Base-by-base conservation (phyloP, 106 monocot species). In the Platanthera guangdongensis region DNA sequence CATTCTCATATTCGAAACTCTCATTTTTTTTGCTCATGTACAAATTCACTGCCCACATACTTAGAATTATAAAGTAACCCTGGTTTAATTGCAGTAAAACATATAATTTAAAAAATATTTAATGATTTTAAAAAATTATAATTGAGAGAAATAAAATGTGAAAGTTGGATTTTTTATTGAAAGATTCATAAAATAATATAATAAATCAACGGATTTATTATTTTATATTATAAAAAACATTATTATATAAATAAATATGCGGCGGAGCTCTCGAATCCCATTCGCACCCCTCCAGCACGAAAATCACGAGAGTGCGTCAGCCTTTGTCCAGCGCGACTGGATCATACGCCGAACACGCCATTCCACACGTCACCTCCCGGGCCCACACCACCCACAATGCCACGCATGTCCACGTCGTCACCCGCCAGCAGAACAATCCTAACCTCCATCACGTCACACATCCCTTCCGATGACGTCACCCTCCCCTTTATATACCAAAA, bases 331-430 rank as follows among this genome's bases (percentile, higher is more conserved):
- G 14, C 53, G 12, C 14, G 53, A 9, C 39, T 2, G 67, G 10
- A 67, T 67, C 67, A 12, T 67, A 30, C 9, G 12, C 67, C 67
- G 22, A 11, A 55, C 55, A 14, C 55, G 4, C 10, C 55, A 67
- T 5, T 71, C 70, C 3, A 50, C 22, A 51, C 72, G 72, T 72
- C 72, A 72, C 10, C 19, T 2, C 19, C 14, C 14, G 45, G 72
- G 72, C 49, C 51, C 51, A 72, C 72, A 2, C 9, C 7, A 51
- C 1, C 18, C 9, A 50, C 50, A 21, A 21, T 22, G 6, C 13
- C 72, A 72, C 72, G 72, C 72, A 25, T n/a, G 7, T 22, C 72
- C 10, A 51, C 72, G 72, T 72, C 72, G 51, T 72, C 72, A 22
- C 72, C 51, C 51, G 6, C 51, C 10, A 51, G 72, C 51, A 4